Base-by-base conservation (phyloP, 345 rosid genomes). In the Diplotaxis tenuifolia region DNA sequence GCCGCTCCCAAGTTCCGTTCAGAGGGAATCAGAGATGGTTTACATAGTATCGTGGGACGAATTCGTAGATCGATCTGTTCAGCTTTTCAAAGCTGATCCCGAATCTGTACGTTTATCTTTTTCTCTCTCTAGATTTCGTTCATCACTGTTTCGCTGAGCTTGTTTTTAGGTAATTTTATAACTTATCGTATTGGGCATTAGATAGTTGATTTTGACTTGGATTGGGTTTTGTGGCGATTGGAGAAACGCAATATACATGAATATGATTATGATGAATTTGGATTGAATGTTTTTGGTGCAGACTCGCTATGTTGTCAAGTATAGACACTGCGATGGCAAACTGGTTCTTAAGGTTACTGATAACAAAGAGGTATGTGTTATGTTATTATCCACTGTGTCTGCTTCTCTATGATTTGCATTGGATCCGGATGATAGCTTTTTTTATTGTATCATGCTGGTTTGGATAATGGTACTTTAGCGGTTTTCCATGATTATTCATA, bases 321-420 rank as follows among this genome's bases (percentile, higher is more conserved):
- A 89, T 78, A 77, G 99, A 62, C 96, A 91, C 72, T 88, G 96
- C 21, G 97, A 95, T 5, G 97, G 97, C 67, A 91, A 88, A 74
- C 83, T 95, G 92, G 92, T 95, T 82, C 95, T 95, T 77, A 95
- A 92, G 86, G 99, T 95, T 81, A 92, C 99, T 61, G 97, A 95
- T 75, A 87, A 95, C 86, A 91, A 84, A 79, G 96, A 95, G 53
- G 53, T 47, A 15, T 42, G 19, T 42, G 0, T n/a, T n/a, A n/a
- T n/a, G n/a, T n/a, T n/a, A n/a, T n/a, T n/a, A n/a, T n/a, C n/a
- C n/a, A n/a, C n/a, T 40, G 49, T 45, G 19, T 47, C 21, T 47
- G 2, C 53, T 15, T 47, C 53, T 47, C 53, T 47, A 45, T 27
- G 23, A 18, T 15, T 63, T 40, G 14, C 47, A 31, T 45, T 14